phyloP scores from a whole-genome alignment of 345 rosid genomes.

The Hirschfeldia incana region DNA sequence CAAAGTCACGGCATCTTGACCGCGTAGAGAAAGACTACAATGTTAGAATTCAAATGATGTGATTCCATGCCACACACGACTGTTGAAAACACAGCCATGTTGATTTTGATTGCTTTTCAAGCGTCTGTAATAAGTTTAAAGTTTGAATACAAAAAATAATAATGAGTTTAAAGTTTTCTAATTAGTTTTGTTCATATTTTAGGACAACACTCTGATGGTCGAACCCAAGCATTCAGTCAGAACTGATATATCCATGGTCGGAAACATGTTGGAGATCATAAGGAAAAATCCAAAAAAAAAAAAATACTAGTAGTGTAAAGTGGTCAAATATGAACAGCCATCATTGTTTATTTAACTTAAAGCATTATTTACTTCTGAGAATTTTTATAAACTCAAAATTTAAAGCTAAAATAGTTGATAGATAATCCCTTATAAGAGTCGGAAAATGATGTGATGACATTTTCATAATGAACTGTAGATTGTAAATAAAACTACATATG shows the following conservation, averaged over 20 bases:
- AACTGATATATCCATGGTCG: background rate
- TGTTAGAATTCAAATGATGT: constrained; percentile 16
- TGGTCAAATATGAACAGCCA: background rate
- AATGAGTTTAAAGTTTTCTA: background rate
- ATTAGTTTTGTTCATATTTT: background rate
- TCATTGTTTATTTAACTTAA: background rate
- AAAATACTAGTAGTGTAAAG: background rate
- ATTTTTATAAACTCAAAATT: background rate
- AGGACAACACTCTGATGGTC: background rate
- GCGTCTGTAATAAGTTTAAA: background rate
- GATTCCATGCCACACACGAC: constrained; percentile 15
- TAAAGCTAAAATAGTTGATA: background rate
- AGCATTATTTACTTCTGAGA: background rate
- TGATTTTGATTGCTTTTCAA: background rate
- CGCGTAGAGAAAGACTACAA: constrained; percentile 11
- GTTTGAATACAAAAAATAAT: background rate
- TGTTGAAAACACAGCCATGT: background rate
- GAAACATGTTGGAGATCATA: background rate
- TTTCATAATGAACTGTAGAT: no score
- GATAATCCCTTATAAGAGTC: background rate
- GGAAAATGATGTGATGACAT: background rate
- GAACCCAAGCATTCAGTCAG: background rate
- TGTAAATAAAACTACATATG: background rate
- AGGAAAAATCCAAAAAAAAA: background rate
- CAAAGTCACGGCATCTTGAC: constrained; percentile 31